These are phyloP conservation scores for Vachellia pachyceras DNA, from an alignment of 306 rosid genomes.

Conservation along the genomic window DNA sequence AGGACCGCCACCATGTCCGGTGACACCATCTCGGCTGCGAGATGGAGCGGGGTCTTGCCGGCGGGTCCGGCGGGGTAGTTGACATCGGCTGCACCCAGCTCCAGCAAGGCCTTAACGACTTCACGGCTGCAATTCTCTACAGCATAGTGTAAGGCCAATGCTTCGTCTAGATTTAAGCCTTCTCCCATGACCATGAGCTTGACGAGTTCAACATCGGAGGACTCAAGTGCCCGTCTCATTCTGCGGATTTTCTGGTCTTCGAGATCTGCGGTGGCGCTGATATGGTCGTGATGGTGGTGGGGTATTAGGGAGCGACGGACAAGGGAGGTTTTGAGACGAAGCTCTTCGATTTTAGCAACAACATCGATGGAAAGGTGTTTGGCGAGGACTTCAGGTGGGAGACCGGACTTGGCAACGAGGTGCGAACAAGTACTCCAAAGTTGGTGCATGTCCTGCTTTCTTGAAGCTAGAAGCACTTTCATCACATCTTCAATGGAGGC, in stretches of 20 bases:
- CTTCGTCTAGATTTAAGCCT: slow-evolving; percentile 92
- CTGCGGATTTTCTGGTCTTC: slow-evolving; percentile 94
- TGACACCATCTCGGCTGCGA: slow-evolving; percentile 91
- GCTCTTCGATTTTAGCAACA: slow-evolving; percentile 90
- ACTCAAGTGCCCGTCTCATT: slow-evolving; percentile 88
- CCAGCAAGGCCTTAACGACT: slow-evolving; percentile 87
- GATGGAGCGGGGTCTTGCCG: slow-evolving; percentile 84
- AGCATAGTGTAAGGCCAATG: slow-evolving; percentile 84
- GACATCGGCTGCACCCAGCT: slow-evolving; percentile 93
- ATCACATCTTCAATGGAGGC: slow-evolving; percentile 97
- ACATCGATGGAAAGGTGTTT: slow-evolving; percentile 89
- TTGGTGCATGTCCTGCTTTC: slow-evolving; percentile 98
- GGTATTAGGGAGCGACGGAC: slow-evolving; percentile 70
- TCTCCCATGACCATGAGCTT: slow-evolving; percentile 99
- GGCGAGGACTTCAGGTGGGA: slow-evolving; percentile 85
- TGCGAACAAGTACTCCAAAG: slow-evolving; percentile 97
- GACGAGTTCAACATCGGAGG: slow-evolving; percentile 92
- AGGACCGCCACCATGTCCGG: slow-evolving; percentile 98
- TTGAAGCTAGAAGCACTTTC: slow-evolving; percentile 90
- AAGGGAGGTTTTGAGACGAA: slow-evolving; percentile 82
- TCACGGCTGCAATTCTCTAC: slow-evolving; percentile 95
- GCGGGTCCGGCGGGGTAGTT: slow-evolving; percentile 81
- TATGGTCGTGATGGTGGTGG: slow-evolving; percentile 58
- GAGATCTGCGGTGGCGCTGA: slow-evolving; percentile 69
- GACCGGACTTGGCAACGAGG: slow-evolving; percentile 90